phyloP scores from a whole-genome alignment of 176 grass and related monocot species.

The Calamus simplicifolius region DNA sequence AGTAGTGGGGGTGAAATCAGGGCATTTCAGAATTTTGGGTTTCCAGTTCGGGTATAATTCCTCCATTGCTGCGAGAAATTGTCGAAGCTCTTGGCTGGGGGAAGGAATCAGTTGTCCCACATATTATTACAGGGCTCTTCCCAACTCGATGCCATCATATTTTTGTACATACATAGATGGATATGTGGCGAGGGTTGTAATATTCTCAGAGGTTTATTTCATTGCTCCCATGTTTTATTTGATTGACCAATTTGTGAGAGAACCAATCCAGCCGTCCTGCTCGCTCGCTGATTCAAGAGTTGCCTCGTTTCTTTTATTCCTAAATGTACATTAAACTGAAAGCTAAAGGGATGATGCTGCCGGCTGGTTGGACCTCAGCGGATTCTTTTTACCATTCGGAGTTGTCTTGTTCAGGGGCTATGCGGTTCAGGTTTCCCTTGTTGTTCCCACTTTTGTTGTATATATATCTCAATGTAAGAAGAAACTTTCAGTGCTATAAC shows the following conservation, averaged over 20 bases:
- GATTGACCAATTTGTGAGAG: constrained; percentile 9
- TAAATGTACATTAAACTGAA: constrained; percentile 56
- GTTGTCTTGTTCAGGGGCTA: constrained; percentile 23
- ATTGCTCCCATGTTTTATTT: constrained; percentile 25
- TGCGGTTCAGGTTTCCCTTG: constrained; percentile 24
- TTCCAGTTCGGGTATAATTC: constrained; percentile 65
- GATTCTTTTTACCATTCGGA: constrained; percentile 11
- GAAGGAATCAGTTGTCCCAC: no score
- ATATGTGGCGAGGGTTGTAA: constrained; percentile 21
- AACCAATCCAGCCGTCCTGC: no score
- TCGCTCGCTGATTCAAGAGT: constrained; percentile 26
- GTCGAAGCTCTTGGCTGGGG: no score
- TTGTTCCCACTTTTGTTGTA: constrained; percentile 10
- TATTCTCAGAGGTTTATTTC: constrained; percentile 9
- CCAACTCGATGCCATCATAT: constrained; percentile 1
- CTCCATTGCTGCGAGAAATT: not conserved
- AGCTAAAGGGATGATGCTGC: constrained; percentile 18
- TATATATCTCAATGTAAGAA: constrained; percentile 68
- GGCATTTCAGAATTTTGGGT: constrained; percentile 91
- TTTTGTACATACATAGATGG: constrained; percentile 42
- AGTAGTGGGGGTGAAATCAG: constrained; percentile 71
- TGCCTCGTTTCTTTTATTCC: constrained; percentile 17
- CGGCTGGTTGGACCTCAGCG: constrained; percentile 20
- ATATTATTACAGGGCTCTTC: no score
- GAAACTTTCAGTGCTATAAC: constrained; percentile 49